Conservation (phyloP, 805 yeast genomes). For the Candida oleophila region DNA sequence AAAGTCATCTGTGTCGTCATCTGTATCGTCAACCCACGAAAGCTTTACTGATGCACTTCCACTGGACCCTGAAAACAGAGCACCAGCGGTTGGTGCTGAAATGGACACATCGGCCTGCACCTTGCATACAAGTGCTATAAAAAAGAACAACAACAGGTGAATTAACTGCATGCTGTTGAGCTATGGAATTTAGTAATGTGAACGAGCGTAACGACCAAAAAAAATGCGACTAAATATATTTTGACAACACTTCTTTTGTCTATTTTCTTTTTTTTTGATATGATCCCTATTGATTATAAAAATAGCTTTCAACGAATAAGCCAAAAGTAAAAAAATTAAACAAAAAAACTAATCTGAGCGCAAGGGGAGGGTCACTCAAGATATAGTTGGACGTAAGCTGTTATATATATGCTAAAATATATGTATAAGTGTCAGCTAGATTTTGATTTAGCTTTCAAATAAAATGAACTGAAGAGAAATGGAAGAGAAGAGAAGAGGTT, state of each 20-base stretch:
- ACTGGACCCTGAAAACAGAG: conserved; percentile 36
- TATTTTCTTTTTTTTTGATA: not conserved
- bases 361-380: not conserved
- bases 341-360: not conserved
- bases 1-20: conserved; percentile 44
- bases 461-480: no score
- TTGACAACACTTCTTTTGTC: no score
- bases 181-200: no score
- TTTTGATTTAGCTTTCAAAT: no score
- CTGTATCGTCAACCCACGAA: conserved; percentile 57
- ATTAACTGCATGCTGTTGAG: not conserved
- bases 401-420: no score
- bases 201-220: no score
- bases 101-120: conserved; percentile 47
- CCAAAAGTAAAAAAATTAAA: not conserved
- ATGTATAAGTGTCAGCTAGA: no score
- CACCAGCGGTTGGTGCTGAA: conserved; percentile 40
- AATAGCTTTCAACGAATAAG: not conserved
- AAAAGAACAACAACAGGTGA: not conserved
- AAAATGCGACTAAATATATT: no score
- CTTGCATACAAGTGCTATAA: not conserved
- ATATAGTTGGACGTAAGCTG: no score
- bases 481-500: not conserved
- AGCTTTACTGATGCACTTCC: conserved; percentile 32
- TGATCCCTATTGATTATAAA: not conserved